Evolutionary conservation across 805 yeast species (phyloP).

Genomic region (Candida odintsovae): DNA sequence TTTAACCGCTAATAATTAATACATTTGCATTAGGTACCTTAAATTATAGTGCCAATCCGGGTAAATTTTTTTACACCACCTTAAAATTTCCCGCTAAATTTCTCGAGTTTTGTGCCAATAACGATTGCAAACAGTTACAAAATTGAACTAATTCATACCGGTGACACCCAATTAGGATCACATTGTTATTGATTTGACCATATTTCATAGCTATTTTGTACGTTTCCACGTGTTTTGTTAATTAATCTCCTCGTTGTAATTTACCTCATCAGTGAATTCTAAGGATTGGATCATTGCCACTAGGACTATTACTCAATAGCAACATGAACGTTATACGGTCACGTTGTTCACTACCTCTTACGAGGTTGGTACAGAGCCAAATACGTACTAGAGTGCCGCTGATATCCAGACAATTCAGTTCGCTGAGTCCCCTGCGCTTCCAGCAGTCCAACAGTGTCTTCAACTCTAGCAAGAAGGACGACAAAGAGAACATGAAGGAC

Average conservation of each 20-base stretch:
- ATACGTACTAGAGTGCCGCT: background rate
- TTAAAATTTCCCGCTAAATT: background rate
- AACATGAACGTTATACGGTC: background rate
- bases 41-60: background rate
- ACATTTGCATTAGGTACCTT: no score
- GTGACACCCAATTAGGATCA: background rate
- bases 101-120: background rate
- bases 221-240: background rate
- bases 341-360: background rate
- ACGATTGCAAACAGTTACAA: background rate
- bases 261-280: background rate
- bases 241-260: background rate
- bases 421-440: background rate
- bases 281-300: background rate
- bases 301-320: background rate
- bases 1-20: background rate
- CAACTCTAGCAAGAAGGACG: background rate
- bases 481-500: conserved; percentile 2
- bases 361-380: background rate
- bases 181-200: background rate
- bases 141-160: background rate
- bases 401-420: background rate
- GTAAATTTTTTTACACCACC: background rate
- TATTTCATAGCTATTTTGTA: background rate
- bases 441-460: background rate